Percentiles rank a stretch among this genome's conserved stretches.
Conservation (phyloP, 2,329 filamentous ascomycete genomes). For the Diaporthe sp. region DNA sequence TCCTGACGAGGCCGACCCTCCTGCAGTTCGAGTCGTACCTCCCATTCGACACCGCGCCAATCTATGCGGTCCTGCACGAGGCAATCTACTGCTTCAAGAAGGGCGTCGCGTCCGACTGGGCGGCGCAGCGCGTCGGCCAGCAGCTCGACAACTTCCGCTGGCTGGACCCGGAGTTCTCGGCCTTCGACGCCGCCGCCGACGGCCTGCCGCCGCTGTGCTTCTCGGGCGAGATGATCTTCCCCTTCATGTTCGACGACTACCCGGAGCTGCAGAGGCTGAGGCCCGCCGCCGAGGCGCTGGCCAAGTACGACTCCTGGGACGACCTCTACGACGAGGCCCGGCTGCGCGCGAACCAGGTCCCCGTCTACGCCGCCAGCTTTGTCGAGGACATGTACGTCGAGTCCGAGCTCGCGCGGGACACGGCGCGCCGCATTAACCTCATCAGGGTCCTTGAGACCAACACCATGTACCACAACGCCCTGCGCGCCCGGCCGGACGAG, state of each 20-base stretch:
- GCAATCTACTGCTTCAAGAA: conserved; percentile 83
- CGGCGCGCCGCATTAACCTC: conserved; percentile 77
- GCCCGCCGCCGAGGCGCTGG: conserved; percentile 76
- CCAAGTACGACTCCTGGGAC: conserved; percentile 68
- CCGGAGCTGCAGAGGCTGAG: conserved; percentile 77
- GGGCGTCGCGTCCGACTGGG: conserved; percentile 76
- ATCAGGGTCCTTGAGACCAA: conserved; percentile 89
- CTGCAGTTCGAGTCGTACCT: conserved; percentile 73
- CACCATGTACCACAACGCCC: conserved; percentile 81
- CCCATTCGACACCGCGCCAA: conserved; percentile 78
- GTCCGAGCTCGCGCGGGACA: conserved; percentile 68
- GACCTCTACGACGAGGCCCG: conserved; percentile 71
- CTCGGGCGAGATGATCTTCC: conserved; percentile 93
- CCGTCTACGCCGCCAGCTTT: conserved; percentile 74
- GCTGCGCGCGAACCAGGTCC: conserved; percentile 71
- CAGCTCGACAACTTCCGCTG: conserved; percentile 59
- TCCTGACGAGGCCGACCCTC: conserved; percentile 78
- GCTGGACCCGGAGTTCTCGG: conserved; percentile 55
- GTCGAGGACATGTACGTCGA: conserved; percentile 81
- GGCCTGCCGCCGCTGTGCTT: conserved; percentile 72
- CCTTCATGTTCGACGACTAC: conserved; percentile 85
- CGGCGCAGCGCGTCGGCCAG: conserved; percentile 73
- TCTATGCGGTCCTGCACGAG: conserved; percentile 91
- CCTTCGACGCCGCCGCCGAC: conserved; percentile 50
- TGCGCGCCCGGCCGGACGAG: conserved; percentile 79